These are phyloP conservation scores for Phytophthora hibernalis DNA, from an alignment of 352 stramenopile species.

Conservation along the genomic window DNA sequence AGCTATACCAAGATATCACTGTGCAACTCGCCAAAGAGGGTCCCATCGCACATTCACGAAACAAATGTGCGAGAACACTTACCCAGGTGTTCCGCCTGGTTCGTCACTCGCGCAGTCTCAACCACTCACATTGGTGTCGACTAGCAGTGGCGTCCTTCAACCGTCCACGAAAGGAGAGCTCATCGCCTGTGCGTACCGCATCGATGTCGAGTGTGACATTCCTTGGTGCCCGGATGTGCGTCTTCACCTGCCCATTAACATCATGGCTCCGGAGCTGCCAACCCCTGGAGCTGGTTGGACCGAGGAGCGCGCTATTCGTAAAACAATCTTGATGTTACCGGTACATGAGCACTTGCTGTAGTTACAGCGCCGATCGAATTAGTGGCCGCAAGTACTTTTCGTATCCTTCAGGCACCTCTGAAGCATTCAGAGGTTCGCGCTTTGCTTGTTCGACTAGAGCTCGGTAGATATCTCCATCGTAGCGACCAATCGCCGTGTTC, in stretches of 20 bases:
- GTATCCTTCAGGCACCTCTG: constrained; percentile 49
- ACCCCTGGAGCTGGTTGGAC: constrained; percentile 34
- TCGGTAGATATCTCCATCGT: constrained; percentile 65
- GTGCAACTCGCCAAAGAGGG: constrained; percentile 44
- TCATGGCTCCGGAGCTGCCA: constrained; percentile 51
- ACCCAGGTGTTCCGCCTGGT: constrained; percentile 53
- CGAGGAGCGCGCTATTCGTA: neutral
- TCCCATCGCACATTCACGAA: constrained; percentile 45
- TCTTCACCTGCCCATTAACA: constrained; percentile 62
- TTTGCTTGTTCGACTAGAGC: constrained; percentile 47
- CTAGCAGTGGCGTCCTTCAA: constrained; percentile 41
- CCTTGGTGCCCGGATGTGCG: constrained; percentile 67
- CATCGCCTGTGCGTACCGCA: constrained; percentile 61
- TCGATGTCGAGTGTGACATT: constrained; percentile 76
- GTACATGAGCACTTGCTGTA: neutral
- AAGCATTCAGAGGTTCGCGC: constrained; percentile 55
- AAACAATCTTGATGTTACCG: neutral
- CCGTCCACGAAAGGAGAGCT: constrained; percentile 58
- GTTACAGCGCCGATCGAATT: constrained; percentile 36
- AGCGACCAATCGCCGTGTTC: constrained; percentile 59
- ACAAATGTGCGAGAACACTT: constrained; percentile 48
- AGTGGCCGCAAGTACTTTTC: constrained; percentile 45
- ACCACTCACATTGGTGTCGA: constrained; percentile 48
- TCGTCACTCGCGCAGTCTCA: constrained; percentile 56
- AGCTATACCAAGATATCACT: constrained; percentile 63